Evolutionary conservation across 2,329 filamentous ascomycete genomes (phyloP).

Genomic region (Diplodia scrobiculata): DNA sequence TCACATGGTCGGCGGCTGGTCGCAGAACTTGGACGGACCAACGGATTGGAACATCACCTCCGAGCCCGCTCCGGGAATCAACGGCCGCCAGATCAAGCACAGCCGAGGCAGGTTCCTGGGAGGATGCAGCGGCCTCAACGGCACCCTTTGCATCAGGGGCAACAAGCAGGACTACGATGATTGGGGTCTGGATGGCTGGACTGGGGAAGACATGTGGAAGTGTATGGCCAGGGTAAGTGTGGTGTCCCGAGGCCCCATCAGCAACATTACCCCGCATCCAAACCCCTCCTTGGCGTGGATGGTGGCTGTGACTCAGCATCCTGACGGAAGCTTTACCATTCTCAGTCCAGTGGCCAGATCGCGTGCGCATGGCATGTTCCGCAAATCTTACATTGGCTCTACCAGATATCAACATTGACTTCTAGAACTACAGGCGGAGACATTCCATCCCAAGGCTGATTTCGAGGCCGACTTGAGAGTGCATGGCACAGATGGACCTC

Average conservation of each 20-base stretch:
- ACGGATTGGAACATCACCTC: conserved; percentile 57
- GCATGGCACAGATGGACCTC: conserved; percentile 56
- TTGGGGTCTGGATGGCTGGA: conserved; percentile 60
- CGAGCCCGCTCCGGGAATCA: conserved; percentile 45
- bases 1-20: conserved; percentile 56
- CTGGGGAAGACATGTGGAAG: conserved; percentile 57
- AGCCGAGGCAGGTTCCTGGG: conserved; percentile 56
- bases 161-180: conserved; percentile 57
- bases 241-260: not conserved
- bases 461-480: conserved; percentile 53
- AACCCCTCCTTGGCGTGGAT: not conserved
- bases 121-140: conserved; percentile 55
- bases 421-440: conserved; percentile 50
- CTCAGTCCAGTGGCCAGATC: no score
- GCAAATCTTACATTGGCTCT: not conserved
- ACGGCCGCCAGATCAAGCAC: conserved; percentile 51
- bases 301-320: not conserved
- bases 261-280: not conserved
- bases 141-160: conserved; percentile 55
- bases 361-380: not conserved
- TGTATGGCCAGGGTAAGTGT: conserved; percentile 56
- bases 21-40: conserved; percentile 52
- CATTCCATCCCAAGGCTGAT: conserved; percentile 61
- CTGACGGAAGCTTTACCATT: not conserved
- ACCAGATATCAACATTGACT: not conserved